Base-by-base conservation (phyloP, 1,139 yeast species). In the Nakaseomyces kungkrabaensis region DNA sequence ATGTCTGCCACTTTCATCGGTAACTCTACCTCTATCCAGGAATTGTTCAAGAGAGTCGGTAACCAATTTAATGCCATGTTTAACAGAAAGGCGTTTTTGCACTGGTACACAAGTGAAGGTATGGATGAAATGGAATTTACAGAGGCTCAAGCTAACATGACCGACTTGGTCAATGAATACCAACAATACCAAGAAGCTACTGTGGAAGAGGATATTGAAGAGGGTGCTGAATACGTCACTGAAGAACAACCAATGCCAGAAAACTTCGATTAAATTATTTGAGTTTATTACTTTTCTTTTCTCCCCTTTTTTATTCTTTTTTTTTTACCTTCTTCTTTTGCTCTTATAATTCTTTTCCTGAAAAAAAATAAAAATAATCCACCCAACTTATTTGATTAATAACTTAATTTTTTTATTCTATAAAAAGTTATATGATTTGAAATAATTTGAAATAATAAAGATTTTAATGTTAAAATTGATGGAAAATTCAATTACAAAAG, bases 41-140 rank as follows among this genome's bases (percentile, higher is more conserved):
- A 86, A 69, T 76, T 88, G 62, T 88, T 88, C 73, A 82, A 83
- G 73, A 82, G 96, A 72, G 85, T 88, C 52, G 92, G 94, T 57
- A 88, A 79, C 65, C 96, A 88, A 72, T 88, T 88, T 72, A 77
- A 85, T 62, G 90, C 90, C 53, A 88, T 88, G 96, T 88, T 85
- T 71, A 81, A 88, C 70, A 85, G 94, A 76, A 85, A 84, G 71
- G 96, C 96, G 58, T 88, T 88, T 81, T 82, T 88, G 72, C 96
- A 88, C 71, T 88, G 96, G 96, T 88, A 86, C 71, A 85, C 94
- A 25, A 79, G 83, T 57, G 96, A 88, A 72, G 96, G 96, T 72
- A 88, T 88, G 96, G 96, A 88, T 66, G 94, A 84, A 71, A 78
- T 82, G 76, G 96, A 88, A 73, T 88, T 88, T 69, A 80, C 89